phyloP scores from a whole-genome alignment of 768 basidiomycete species.

The Crucibulum laeve region DNA sequence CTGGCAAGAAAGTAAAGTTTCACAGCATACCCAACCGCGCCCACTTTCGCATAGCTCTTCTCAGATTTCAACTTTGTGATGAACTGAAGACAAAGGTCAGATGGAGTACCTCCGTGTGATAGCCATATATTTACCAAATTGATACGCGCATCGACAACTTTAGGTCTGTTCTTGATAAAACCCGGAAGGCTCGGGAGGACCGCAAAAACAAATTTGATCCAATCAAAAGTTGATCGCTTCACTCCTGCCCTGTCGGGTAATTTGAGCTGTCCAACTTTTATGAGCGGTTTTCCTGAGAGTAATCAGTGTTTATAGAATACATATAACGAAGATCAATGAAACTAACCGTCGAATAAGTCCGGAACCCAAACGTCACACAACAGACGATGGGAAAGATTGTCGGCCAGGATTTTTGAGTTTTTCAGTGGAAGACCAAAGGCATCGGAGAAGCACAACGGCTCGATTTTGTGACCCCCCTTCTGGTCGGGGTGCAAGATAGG shows the following conservation, averaged over 20 bases:
- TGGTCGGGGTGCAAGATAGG: constrained; percentile 35
- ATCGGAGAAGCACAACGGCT: constrained; percentile 51
- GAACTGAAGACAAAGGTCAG: constrained; percentile 21
- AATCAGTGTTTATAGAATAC: neutral
- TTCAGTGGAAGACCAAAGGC: constrained; percentile 49
- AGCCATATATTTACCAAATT: too few species aligned
- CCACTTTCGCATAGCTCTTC: constrained; percentile 38
- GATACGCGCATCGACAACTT: constrained; percentile 26
- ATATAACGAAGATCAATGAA: neutral
- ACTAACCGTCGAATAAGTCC: constrained; percentile 52
- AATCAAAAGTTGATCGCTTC: constrained; percentile 20
- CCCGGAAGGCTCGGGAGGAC: constrained; percentile 20
- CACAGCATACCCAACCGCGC: constrained; percentile 35
- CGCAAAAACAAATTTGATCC: constrained; percentile 19
- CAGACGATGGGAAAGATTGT: constrained; percentile 41
- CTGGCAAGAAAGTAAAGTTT: neutral
- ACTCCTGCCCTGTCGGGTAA: constrained; percentile 27
- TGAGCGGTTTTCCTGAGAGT: constrained; percentile 22
- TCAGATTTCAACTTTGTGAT: constrained; percentile 28
- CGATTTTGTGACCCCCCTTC: constrained; percentile 22
- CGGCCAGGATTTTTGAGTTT: constrained; percentile 56
- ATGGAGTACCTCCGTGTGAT: too few species aligned
- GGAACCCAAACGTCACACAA: constrained; percentile 63
- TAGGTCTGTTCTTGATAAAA: constrained; percentile 25
- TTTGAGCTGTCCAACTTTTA: constrained; percentile 18